Conservation (phyloP, 305 asterid genomes). For the Plantago coronopus region DNA sequence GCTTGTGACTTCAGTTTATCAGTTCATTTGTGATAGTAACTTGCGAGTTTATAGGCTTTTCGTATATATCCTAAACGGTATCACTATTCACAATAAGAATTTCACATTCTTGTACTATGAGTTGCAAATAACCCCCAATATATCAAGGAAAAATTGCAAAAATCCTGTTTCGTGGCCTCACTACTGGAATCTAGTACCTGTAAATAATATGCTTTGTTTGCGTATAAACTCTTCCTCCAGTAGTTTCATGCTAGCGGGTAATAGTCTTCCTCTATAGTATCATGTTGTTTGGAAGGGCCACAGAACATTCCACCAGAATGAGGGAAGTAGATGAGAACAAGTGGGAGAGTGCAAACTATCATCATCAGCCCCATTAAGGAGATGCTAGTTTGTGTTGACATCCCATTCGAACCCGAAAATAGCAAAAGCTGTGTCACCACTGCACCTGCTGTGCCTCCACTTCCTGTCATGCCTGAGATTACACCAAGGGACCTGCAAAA, state of each 20-base stretch:
- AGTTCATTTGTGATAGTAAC: not conserved
- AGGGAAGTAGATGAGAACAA: slow-evolving; percentile 48
- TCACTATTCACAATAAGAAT: not conserved
- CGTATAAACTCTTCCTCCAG: not conserved
- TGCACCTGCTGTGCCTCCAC: slow-evolving; percentile 64
- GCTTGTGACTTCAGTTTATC: not conserved
- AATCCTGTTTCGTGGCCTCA: not conserved
- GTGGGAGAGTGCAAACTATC: slow-evolving; percentile 35
- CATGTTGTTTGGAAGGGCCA: slow-evolving; percentile 29
- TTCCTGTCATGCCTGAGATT: slow-evolving; percentile 63
- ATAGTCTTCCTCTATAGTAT: slow-evolving; percentile 16
- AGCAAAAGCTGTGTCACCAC: slow-evolving; percentile 45
- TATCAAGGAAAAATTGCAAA: too few relatives aligned
- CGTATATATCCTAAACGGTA: not conserved
- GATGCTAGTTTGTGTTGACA: slow-evolving; percentile 47
- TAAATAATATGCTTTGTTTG: not conserved
- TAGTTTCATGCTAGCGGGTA: slow-evolving; percentile 21
- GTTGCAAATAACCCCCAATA: not conserved
- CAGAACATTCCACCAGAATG: slow-evolving; percentile 60
- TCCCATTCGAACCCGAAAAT: slow-evolving; percentile 40
- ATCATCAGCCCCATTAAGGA: slow-evolving; percentile 56
- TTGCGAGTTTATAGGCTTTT: not conserved
- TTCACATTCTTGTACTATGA: not conserved
- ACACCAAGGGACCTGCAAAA: slow-evolving; percentile 51
- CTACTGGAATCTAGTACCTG: not conserved